Conservation (phyloP, 1,284 basidiomycete genomes). For the Pascua guehoae region DNA sequence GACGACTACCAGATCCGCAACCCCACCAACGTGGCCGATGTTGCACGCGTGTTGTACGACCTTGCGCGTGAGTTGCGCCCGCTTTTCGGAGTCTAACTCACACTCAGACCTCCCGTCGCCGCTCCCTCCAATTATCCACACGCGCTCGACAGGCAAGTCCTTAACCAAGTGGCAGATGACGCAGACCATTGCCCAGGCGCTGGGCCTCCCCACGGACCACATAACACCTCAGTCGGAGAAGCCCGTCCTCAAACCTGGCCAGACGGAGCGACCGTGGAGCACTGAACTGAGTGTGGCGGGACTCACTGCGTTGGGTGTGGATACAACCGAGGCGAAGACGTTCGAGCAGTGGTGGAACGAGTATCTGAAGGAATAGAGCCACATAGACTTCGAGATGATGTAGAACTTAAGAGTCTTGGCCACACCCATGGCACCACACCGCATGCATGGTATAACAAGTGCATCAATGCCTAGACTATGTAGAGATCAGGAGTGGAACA, state of each 20-base stretch:
- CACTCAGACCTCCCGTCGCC: slow-evolving; percentile 26
- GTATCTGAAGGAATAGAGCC: slow-evolving; percentile 18
- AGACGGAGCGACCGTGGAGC: slow-evolving; percentile 46
- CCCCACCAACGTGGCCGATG: slow-evolving; percentile 53
- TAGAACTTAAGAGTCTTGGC: background rate
- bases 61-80: slow-evolving; percentile 36
- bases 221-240: slow-evolving; percentile 34
- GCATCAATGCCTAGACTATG: background rate
- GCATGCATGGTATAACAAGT: too few relatives aligned
- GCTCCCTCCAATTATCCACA: slow-evolving; percentile 50
- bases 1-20: slow-evolving; percentile 51
- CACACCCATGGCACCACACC: background rate
- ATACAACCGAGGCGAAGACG: slow-evolving; percentile 27
- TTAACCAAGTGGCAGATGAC: slow-evolving; percentile 55
- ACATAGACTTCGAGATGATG: slow-evolving; percentile 2
- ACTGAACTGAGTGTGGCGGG: slow-evolving; percentile 39
- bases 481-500: too few relatives aligned
- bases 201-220: slow-evolving; percentile 40
- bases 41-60: slow-evolving; percentile 49
- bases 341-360: slow-evolving; percentile 45
- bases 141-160: slow-evolving; percentile 47
- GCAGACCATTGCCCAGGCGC: slow-evolving; percentile 37
- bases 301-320: slow-evolving; percentile 37
- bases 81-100: background rate
- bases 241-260: slow-evolving; percentile 26